These are phyloP conservation scores for Hanseniaspora sp. DNA, from an alignment of 1,139 yeast genomes.

Conservation along the genomic window DNA sequence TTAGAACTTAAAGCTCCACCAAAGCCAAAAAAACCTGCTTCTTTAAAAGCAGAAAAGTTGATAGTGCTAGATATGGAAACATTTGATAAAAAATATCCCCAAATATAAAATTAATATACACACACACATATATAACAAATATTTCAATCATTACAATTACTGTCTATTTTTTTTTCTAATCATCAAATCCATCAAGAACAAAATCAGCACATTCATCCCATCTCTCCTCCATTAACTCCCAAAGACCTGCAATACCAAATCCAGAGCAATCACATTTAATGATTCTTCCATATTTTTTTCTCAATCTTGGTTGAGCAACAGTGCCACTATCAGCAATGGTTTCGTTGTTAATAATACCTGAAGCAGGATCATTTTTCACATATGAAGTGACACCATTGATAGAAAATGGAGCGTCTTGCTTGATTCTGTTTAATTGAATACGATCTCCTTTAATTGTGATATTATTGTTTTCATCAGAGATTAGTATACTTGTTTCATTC, in stretches of 20 bases:
- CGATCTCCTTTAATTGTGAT: slow-evolving; percentile 4
- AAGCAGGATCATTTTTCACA: background rate
- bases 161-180: slow-evolving; percentile 18
- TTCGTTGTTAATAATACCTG: background rate
- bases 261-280: slow-evolving; percentile 41
- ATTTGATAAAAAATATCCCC: slow-evolving; percentile 17
- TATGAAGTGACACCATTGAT: slow-evolving; percentile 11
- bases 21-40: slow-evolving; percentile 26
- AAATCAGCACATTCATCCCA: slow-evolving; percentile 80
- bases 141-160: too few species aligned
- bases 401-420: background rate
- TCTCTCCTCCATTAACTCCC: slow-evolving; percentile 66
- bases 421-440: slow-evolving; percentile 1
- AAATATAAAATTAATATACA: background rate
- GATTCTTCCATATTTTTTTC: slow-evolving; percentile 85
- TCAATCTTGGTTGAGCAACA: slow-evolving; percentile 20
- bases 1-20: slow-evolving; percentile 19
- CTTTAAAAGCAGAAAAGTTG: slow-evolving; percentile 17
- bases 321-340: background rate
- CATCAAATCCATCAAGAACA: slow-evolving; percentile 57
- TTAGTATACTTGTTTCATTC: background rate
- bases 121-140: background rate
- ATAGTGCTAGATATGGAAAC: slow-evolving; percentile 19
- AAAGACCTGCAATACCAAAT: slow-evolving; percentile 50
- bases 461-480: slow-evolving; percentile 2